Evolutionary conservation across 2,329 filamentous ascomycete genomes (phyloP).

Genomic region (Phyllosticta citriasiana): DNA sequence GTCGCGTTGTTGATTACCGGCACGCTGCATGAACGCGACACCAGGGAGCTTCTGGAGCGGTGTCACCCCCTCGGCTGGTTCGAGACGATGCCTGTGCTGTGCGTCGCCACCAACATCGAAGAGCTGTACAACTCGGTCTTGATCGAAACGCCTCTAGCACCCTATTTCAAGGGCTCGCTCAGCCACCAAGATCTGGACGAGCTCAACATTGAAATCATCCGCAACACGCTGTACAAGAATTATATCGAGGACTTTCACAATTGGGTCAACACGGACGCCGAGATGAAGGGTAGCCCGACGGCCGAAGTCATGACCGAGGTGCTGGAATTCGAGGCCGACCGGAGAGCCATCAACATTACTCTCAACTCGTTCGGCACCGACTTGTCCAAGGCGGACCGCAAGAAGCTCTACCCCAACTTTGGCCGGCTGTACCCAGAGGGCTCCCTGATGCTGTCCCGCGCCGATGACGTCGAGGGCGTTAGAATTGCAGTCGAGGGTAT

Average conservation of each 20-base stretch:
- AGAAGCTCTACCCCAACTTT: slow-evolving; percentile 91
- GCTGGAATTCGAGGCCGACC: slow-evolving; percentile 91
- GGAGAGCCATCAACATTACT: slow-evolving; percentile 96
- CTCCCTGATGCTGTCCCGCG: slow-evolving; percentile 84
- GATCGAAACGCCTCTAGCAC: slow-evolving; percentile 89
- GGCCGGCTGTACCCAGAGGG: slow-evolving; percentile 90
- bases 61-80: slow-evolving; percentile 98
- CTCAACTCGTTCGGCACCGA: slow-evolving; percentile 98
- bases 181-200: slow-evolving; percentile 96
- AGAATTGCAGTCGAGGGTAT: slow-evolving; percentile 88
- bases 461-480: slow-evolving; percentile 91
- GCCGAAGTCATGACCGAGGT: slow-evolving; percentile 93
- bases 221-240: slow-evolving; percentile 98
- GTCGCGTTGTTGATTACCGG: slow-evolving; percentile 96
- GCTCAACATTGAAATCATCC: slow-evolving; percentile 97
- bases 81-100: slow-evolving; percentile 96
- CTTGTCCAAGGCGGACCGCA: slow-evolving; percentile 82
- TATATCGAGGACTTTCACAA: slow-evolving; percentile 96
- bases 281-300: slow-evolving; percentile 80
- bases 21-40: slow-evolving; percentile 94
- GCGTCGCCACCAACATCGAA: slow-evolving; percentile 96
- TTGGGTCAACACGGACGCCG: slow-evolving; percentile 83
- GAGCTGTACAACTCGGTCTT: slow-evolving; percentile 97
- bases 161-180: slow-evolving; percentile 94
- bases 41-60: slow-evolving; percentile 83